These are phyloP conservation scores for Sordariomycetes sp. DNA, from an alignment of 2,329 filamentous ascomycete species.

Conservation along the genomic window DNA sequence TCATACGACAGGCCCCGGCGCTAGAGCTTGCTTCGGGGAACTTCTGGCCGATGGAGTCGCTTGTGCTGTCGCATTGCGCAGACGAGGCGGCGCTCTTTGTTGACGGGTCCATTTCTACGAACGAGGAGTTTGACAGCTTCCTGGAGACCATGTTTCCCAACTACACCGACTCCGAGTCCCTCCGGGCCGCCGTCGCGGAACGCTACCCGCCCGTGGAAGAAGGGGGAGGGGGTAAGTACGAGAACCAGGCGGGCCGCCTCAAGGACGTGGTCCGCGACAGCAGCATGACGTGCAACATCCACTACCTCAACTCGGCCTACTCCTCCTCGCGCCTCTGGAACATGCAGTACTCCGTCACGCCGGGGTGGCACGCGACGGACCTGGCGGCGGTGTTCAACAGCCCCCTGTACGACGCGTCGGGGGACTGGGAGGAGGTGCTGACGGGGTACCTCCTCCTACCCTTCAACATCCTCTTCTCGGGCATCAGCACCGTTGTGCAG, in stretches of 20 bases:
- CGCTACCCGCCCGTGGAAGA: slow-evolving; percentile 13
- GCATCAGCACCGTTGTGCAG: slow-evolving; percentile 22
- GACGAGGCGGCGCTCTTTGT: slow-evolving; percentile 17
- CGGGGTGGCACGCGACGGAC: slow-evolving; percentile 24
- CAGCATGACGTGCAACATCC: slow-evolving; percentile 22
- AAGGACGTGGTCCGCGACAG: slow-evolving; percentile 18
- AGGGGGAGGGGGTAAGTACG: slow-evolving; percentile 10
- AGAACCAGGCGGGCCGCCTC: slow-evolving; percentile 14
- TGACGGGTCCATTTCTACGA: slow-evolving; percentile 13
- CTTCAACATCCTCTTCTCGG: slow-evolving; percentile 16
- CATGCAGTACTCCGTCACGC: slow-evolving; percentile 25
- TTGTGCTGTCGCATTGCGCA: slow-evolving; percentile 16
- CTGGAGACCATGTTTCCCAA: slow-evolving; percentile 17
- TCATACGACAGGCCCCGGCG: slow-evolving; percentile 16
- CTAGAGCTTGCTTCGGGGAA: slow-evolving; percentile 15
- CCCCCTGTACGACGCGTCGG: slow-evolving; percentile 10
- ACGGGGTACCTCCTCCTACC: slow-evolving; percentile 14
- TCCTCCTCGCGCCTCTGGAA: slow-evolving; percentile 19
- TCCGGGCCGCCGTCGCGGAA: slow-evolving; percentile 13
- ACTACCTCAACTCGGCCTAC: slow-evolving; percentile 22
- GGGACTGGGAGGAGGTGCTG: slow-evolving; percentile 11
- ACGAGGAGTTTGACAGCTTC: slow-evolving; percentile 18
- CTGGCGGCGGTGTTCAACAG: slow-evolving; percentile 26
- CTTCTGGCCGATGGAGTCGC: slow-evolving; percentile 13
- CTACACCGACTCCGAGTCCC: slow-evolving; percentile 14